Percentiles rank a stretch among this genome's conserved stretches.
Conservation (phyloP, 2,329 filamentous ascomycete species). For the Seiridium unicorne region DNA sequence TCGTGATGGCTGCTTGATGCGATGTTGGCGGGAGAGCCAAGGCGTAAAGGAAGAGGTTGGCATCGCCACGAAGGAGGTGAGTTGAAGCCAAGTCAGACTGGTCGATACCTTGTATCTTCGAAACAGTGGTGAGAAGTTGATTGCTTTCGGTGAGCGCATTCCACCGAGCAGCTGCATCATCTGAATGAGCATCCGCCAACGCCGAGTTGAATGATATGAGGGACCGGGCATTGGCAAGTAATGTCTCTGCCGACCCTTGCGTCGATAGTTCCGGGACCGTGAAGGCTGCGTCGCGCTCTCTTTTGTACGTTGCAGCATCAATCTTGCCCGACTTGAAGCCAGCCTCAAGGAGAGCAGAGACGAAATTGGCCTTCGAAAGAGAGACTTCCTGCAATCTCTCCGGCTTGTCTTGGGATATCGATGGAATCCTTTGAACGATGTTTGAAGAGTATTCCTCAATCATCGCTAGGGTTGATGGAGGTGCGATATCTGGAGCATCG, state of each 20-base stretch:
- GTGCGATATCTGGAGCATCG: slow-evolving; percentile 32
- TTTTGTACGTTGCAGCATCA: slow-evolving; percentile 21
- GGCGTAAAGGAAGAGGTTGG: slow-evolving; percentile 22
- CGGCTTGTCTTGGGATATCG: slow-evolving; percentile 13
- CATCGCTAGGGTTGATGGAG: slow-evolving; percentile 44
- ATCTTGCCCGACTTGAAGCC: slow-evolving; percentile 20
- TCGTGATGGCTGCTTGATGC: slow-evolving; percentile 18
- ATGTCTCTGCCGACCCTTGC: slow-evolving; percentile 13
- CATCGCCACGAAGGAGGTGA: slow-evolving; percentile 26
- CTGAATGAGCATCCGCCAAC: slow-evolving; percentile 16
- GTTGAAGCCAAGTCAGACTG: slow-evolving; percentile 21
- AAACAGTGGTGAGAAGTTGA: slow-evolving; percentile 18
- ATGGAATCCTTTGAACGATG: slow-evolving; percentile 39
- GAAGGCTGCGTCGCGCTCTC: slow-evolving; percentile 25
- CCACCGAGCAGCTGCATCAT: slow-evolving; percentile 22
- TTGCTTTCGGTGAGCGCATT: slow-evolving; percentile 21
- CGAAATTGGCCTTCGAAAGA: slow-evolving; percentile 22
- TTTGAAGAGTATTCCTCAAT: slow-evolving; percentile 54
- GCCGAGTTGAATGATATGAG: slow-evolving; percentile 25
- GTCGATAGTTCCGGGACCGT: slow-evolving; percentile 16
- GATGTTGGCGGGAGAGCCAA: slow-evolving; percentile 22
- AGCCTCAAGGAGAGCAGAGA: slow-evolving; percentile 22
- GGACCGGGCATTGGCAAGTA: slow-evolving; percentile 22
- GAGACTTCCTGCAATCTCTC: slow-evolving; percentile 22
- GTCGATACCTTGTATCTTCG: slow-evolving; percentile 15